Evolutionary conservation across 1,284 basidiomycete species (phyloP), one percentile per base, ranked within the genome.

Genomic region (Leccinum angustisporum): DNA sequence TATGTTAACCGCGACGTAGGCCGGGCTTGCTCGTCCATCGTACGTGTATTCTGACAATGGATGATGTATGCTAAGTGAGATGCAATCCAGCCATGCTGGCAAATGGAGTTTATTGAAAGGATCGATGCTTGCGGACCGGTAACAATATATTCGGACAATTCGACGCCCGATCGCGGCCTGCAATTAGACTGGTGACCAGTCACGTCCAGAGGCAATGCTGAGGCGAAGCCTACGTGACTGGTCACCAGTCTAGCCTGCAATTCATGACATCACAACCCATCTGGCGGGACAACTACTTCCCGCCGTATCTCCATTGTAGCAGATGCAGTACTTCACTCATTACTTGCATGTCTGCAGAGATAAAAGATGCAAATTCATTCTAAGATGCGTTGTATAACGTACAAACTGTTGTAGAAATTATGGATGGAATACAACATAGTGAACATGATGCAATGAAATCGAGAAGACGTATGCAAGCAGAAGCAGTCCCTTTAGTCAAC

Each of bases 401-500:
- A 76, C 75, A 73, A 65, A 18, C 64, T 76, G 61, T 27, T 61
- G 63, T 56, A 53, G 52, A n/a, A 59, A 76, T 76, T 73, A 73
- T 61, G 54, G 51, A 64, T 73, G 67, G 56, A 60, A 63, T 75
- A 76, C 73, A 70, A 66, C 68, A 64, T 74, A 74, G 59, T 65
- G 63, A 64, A 25, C 67, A 67, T 57, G 59, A 74, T 72, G 73
- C 74, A 61, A 64, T 61, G 62, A 62, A 69, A 72, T 63, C 61
- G 43, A 52, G 50, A 65, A 64, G 63, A 63, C 60, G 48, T 46
- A 64, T 62, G 66, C 72, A 58, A 65, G 53, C 33, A 54, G 38
- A 61, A 64, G 58, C 61, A 52, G 25, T 57, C 55, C 60, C 51
- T 64, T 84, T 84, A 91, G 75, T 91, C 89, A 67, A 95, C 91